Evolutionary conservation across 108 stramenopile genomes (phyloP).

Genomic region (Chaetoceros tenuissimus): DNA sequence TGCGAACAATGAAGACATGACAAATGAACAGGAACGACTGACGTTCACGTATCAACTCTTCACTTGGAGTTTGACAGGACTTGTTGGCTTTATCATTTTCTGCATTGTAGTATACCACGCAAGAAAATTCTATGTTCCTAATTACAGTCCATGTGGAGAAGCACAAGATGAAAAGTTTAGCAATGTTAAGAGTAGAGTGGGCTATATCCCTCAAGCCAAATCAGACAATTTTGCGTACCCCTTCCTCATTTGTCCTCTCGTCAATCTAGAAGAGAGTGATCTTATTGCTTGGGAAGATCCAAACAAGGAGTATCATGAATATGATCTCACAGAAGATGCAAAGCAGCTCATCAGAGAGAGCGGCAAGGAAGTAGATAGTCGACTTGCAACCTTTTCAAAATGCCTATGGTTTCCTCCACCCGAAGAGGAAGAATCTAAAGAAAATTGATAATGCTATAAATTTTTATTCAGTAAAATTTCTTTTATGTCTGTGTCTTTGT

Average conservation of each 20-base stretch:
- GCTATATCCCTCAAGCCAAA: slow-evolving; percentile 36
- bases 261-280: slow-evolving; percentile 17
- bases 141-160: slow-evolving; percentile 10
- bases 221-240: slow-evolving; percentile 34
- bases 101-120: background rate
- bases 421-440: too few relatives aligned
- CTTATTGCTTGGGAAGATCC: slow-evolving; percentile 38
- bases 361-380: background rate
- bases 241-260: slow-evolving; percentile 27
- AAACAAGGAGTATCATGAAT: slow-evolving; percentile 31
- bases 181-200: slow-evolving; percentile 18
- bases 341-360: slow-evolving; percentile 25
- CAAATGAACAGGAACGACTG: background rate
- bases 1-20: background rate
- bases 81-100: background rate
- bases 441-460: too few relatives aligned
- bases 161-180: slow-evolving; percentile 25
- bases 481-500: too few relatives aligned
- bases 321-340: slow-evolving; percentile 37
- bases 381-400: background rate
- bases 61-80: background rate
- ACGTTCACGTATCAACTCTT: background rate
- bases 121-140: background rate
- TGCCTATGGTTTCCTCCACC: background rate
- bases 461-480: too few relatives aligned